A percentile compares a stretch with the other conserved stretches of the same genome.
Evolutionary conservation across 192 early-diverging fungal species (phyloP).

Genomic region (Mortierella antarctica): DNA sequence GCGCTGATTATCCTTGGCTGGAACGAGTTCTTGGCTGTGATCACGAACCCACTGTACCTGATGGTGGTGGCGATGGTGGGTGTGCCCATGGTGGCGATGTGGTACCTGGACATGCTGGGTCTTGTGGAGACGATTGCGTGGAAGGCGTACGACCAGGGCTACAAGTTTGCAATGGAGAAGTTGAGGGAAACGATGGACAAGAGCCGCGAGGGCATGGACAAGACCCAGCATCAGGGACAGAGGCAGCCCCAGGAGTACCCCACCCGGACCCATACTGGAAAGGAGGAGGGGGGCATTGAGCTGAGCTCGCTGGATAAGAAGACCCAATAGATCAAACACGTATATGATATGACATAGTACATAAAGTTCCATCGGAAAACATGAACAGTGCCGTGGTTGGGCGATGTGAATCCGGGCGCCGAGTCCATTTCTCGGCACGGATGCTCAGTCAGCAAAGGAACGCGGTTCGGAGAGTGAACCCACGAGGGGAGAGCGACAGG

Average conservation of each 20-base stretch:
- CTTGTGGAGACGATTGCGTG: slow-evolving; percentile 61
- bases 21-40: slow-evolving; percentile 92
- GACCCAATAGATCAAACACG: slow-evolving; percentile 21
- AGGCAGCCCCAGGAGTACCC: slow-evolving; percentile 43
- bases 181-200: slow-evolving; percentile 41
- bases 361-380: too few relatives aligned
- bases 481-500: neutral
- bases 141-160: slow-evolving; percentile 51
- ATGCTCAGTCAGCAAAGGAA: too few relatives aligned
- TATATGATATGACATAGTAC: too few relatives aligned
- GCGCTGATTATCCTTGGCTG: slow-evolving; percentile 86
- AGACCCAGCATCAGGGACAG: slow-evolving; percentile 7
- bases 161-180: slow-evolving; percentile 46
- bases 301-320: slow-evolving; percentile 53
- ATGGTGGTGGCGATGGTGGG: slow-evolving; percentile 70
- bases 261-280: slow-evolving; percentile 10
- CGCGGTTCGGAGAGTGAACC: too few relatives aligned
- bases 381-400: too few relatives aligned
- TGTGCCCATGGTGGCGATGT: slow-evolving; percentile 68
- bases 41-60: slow-evolving; percentile 89
- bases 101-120: slow-evolving; percentile 74
- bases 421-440: too few relatives aligned
- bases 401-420: too few relatives aligned
- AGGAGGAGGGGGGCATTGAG: slow-evolving; percentile 45
- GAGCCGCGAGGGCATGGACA: slow-evolving; percentile 9